A percentile compares a stretch with the other conserved stretches of the same genome.
Conservation (phyloP, 2,329 filamentous ascomycete genomes). For the Sphaceloma murrayae region DNA sequence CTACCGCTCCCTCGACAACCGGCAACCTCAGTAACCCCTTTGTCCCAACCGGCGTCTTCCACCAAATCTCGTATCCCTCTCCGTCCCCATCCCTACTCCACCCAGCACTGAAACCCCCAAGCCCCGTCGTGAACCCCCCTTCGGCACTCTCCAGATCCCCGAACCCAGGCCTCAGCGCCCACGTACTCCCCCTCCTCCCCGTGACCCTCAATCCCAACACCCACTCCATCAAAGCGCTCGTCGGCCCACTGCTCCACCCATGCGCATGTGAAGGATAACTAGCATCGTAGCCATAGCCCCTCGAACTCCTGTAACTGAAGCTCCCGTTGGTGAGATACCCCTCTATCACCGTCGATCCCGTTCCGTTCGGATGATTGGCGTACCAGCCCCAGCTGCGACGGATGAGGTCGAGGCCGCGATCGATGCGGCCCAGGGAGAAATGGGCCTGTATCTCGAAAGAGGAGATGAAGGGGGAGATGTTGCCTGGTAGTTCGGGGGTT, state of each 20-base stretch:
- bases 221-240: constrained; percentile 35
- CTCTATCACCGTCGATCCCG: constrained; percentile 49
- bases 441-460: constrained; percentile 52
- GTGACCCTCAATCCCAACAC: constrained; percentile 37
- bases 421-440: constrained; percentile 38
- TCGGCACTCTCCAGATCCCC: constrained; percentile 36
- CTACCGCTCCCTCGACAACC: constrained; percentile 8
- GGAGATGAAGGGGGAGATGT: constrained; percentile 50
- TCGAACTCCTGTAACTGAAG: constrained; percentile 42
- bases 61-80: constrained; percentile 20
- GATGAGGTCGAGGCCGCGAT: constrained; percentile 47
- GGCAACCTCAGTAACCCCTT: constrained; percentile 25
- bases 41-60: constrained; percentile 27
- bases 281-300: constrained; percentile 25
- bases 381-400: constrained; percentile 53
- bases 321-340: constrained; percentile 48
- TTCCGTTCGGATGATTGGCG: constrained; percentile 47
- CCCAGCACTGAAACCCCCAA: constrained; percentile 35
- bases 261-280: constrained; percentile 26
- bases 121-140: constrained; percentile 38
- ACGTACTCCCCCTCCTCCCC: constrained; percentile 33
- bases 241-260: constrained; percentile 32
- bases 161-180: constrained; percentile 38
- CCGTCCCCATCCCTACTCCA: constrained; percentile 26
- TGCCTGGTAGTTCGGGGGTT: constrained; percentile 47